Evolutionary conservation across 2,329 filamentous ascomycete genomes (phyloP).

Genomic region (Trichoderma atrobrunneum): DNA sequence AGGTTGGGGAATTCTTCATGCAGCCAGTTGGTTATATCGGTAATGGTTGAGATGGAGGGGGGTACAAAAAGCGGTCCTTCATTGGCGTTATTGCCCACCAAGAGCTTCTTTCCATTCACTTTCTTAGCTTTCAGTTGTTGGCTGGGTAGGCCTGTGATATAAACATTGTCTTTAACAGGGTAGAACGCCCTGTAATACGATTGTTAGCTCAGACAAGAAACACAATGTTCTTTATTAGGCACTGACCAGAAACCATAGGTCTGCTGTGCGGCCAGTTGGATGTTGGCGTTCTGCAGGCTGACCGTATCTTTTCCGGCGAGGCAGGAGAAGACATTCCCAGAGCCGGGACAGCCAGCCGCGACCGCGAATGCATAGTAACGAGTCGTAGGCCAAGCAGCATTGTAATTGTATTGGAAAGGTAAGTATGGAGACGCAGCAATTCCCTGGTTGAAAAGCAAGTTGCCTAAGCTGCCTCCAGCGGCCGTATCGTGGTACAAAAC

Average conservation of each 20-base stretch:
- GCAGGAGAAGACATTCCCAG: background rate
- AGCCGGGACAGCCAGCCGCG: background rate
- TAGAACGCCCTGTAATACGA: background rate
- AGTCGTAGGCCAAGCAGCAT: background rate
- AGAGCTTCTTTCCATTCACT: background rate
- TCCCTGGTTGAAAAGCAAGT: background rate
- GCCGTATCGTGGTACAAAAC: background rate
- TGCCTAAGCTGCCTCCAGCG: background rate
- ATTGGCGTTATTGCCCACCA: background rate
- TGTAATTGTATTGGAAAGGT: background rate
- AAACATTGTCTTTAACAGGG: background rate
- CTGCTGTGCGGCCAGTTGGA: background rate
- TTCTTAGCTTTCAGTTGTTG: background rate
- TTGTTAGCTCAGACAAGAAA: background rate
- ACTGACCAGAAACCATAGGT: background rate
- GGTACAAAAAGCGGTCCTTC: background rate
- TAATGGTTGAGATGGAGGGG: background rate
- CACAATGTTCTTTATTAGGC: background rate
- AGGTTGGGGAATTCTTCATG: background rate
- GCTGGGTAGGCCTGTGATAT: background rate
- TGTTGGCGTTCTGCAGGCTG: background rate
- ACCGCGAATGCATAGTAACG: background rate
- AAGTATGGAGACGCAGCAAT: background rate
- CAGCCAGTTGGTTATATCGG: background rate
- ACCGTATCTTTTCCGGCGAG: background rate